Evolutionary conservation across 371 early-diverging fungal species (phyloP).

Genomic region (Zychaea mexicana): DNA sequence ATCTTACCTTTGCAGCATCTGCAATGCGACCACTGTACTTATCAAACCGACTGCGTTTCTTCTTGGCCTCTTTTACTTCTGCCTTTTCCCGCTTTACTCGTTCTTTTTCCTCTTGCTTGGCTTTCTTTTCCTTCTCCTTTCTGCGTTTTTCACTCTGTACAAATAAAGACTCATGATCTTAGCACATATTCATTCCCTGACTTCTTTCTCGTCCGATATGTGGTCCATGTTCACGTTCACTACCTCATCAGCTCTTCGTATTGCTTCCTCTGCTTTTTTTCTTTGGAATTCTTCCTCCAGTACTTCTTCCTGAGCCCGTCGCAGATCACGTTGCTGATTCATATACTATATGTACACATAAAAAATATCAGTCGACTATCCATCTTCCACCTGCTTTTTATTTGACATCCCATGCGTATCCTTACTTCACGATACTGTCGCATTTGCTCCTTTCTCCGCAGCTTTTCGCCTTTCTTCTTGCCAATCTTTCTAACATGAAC

Average conservation of each 20-base stretch:
- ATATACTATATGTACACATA: conserved; percentile 24
- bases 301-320: conserved; percentile 37
- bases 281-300: conserved; percentile 35
- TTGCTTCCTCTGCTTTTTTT: conserved; percentile 36
- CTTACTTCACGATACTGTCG: conserved; percentile 55
- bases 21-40: conserved; percentile 35
- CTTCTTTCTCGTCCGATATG: not conserved
- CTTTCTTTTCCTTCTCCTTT: conserved; percentile 31
- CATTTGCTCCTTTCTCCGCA: conserved; percentile 56
- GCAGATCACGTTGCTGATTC: conserved; percentile 36
- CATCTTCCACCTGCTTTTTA: not conserved
- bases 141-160: conserved; percentile 24
- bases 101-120: conserved; percentile 38
- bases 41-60: conserved; percentile 22
- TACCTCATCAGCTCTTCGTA: conserved; percentile 38
- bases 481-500: conserved; percentile 48
- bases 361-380: not conserved
- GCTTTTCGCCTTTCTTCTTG: conserved; percentile 56
- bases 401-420: not conserved
- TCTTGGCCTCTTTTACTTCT: conserved; percentile 35
- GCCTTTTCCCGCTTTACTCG: conserved; percentile 23
- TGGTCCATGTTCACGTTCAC: not conserved
- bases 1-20: conserved; percentile 29
- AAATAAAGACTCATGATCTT: not conserved
- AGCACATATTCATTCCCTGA: too few relatives aligned